Evolutionary conservation across 768 basidiomycete species (phyloP).

Genomic region (Pisolithus orientalis): DNA sequence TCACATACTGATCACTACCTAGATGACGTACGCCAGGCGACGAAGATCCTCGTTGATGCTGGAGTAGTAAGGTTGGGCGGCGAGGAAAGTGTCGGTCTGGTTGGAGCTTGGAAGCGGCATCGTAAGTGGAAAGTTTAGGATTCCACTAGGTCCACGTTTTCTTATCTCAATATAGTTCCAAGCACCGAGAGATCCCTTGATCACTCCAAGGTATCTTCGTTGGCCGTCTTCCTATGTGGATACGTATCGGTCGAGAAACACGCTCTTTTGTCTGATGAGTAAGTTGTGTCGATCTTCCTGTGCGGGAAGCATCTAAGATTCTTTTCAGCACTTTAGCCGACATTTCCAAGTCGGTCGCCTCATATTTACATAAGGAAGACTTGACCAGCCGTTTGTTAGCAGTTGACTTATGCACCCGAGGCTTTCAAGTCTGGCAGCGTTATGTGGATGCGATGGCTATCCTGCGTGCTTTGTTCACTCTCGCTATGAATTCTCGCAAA

Average conservation of each 20-base stretch:
- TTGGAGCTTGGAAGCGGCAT: conserved; percentile 60
- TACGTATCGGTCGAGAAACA: conserved; percentile 79
- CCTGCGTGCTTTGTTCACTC: conserved; percentile 72
- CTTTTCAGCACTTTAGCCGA: conserved; percentile 65
- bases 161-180: conserved; percentile 41
- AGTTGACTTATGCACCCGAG: conserved; percentile 85
- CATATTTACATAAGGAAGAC: conserved; percentile 71
- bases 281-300: conserved; percentile 6
- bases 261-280: conserved; percentile 70
- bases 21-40: conserved; percentile 75
- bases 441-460: conserved; percentile 89
- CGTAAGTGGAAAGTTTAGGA: conserved; percentile 34
- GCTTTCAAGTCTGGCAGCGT: conserved; percentile 92
- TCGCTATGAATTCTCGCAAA: conserved; percentile 69
- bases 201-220: conserved; percentile 52
- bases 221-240: conserved; percentile 77
- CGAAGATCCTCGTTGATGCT: conserved; percentile 73
- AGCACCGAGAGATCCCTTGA: conserved; percentile 43
- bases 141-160: neutral
- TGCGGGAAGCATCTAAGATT: neutral
- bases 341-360: conserved; percentile 73
- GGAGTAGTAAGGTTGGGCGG: conserved; percentile 63
- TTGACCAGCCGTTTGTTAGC: conserved; percentile 65
- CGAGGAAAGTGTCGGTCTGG: conserved; percentile 50
- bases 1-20: conserved; percentile 8